Evolutionary conservation across 768 basidiomycete genomes (phyloP).

Genomic region (Lactarius evosmus): DNA sequence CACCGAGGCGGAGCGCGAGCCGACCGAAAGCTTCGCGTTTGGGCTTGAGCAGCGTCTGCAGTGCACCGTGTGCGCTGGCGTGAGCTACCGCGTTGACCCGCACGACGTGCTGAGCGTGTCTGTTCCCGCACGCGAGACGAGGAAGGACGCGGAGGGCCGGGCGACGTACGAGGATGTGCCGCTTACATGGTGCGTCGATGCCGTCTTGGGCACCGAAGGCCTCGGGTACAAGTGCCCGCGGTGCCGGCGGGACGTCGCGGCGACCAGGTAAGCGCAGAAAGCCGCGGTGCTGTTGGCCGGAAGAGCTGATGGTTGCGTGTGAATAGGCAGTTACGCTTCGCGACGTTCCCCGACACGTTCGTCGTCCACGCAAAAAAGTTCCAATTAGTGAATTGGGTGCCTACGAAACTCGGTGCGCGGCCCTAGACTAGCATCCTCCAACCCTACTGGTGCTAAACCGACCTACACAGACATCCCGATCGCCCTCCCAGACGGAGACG

Average conservation of each 20-base stretch:
- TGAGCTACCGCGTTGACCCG: slow-evolving; percentile 76
- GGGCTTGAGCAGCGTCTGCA: slow-evolving; percentile 85
- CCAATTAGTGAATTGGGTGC: slow-evolving; percentile 95
- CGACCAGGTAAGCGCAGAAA: slow-evolving; percentile 58
- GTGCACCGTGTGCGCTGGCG: slow-evolving; percentile 72
- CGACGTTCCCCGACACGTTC: slow-evolving; percentile 84
- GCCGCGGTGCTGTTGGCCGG: too few relatives aligned
- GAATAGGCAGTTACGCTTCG: slow-evolving; percentile 68
- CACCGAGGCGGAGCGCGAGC: slow-evolving; percentile 48
- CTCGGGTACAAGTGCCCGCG: slow-evolving; percentile 79
- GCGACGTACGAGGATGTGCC: slow-evolving; percentile 57
- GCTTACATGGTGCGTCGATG: slow-evolving; percentile 59
- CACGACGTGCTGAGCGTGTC: slow-evolving; percentile 77
- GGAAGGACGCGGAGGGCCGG: slow-evolving; percentile 59
- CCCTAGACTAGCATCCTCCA: background rate
- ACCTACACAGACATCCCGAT: slow-evolving; percentile 76
- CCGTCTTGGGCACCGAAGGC: slow-evolving; percentile 54
- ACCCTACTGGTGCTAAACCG: slow-evolving; percentile 7
- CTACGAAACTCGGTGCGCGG: slow-evolving; percentile 78
- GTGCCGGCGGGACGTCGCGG: slow-evolving; percentile 66
- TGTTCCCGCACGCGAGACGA: slow-evolving; percentile 63
- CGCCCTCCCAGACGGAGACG: slow-evolving; percentile 55
- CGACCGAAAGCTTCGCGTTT: slow-evolving; percentile 76
- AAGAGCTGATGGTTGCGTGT: background rate
- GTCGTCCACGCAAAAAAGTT: slow-evolving; percentile 92